These are phyloP conservation scores for Huiozyma naganishii DNA, from an alignment of 805 yeast genomes.

Conservation along the genomic window DNA sequence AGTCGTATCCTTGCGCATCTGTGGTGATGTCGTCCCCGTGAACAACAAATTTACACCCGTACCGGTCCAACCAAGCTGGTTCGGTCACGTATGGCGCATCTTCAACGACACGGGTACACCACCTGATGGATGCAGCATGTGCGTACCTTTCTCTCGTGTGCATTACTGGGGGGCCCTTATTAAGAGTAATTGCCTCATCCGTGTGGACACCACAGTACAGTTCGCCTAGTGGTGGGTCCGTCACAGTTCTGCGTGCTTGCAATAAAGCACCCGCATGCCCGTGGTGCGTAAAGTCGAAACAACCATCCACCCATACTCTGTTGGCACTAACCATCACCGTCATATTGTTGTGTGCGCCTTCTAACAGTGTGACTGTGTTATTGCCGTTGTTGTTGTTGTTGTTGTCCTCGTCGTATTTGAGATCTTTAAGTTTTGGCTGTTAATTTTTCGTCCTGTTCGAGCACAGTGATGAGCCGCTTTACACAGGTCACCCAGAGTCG, in stretches of 20 bases:
- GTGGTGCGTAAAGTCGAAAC: constrained; percentile 96
- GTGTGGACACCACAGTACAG: constrained; percentile 64
- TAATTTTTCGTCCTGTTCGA: no score
- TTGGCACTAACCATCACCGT: constrained; percentile 6
- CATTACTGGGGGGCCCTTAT: constrained; percentile 97
- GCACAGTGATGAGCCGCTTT: constrained; percentile 59
- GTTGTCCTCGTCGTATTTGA: neutral
- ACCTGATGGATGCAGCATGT: constrained; percentile 86
- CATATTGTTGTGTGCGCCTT: neutral
- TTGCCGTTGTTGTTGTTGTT: neutral
- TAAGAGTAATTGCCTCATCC: constrained; percentile 70
- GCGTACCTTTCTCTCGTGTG: constrained; percentile 59
- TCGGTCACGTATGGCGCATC: constrained; percentile 87
- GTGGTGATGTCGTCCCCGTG: constrained; percentile 98
- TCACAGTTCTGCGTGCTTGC: constrained; percentile 80
- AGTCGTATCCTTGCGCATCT: constrained; percentile 90
- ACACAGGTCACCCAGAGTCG: constrained; percentile 67
- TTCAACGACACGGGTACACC: constrained; percentile 65
- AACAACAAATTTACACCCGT: constrained; percentile 80
- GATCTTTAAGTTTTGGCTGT: no score
- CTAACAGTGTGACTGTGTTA: neutral
- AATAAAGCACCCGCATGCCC: constrained; percentile 96
- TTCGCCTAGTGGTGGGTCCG: constrained; percentile 28
- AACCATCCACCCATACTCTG: constrained; percentile 92
- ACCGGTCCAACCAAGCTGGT: constrained; percentile 63